Evolutionary conservation across 2,329 filamentous ascomycete species (phyloP), one percentile per base, ranked within the genome.

Genomic region (Colletotrichum tofieldiae): DNA sequence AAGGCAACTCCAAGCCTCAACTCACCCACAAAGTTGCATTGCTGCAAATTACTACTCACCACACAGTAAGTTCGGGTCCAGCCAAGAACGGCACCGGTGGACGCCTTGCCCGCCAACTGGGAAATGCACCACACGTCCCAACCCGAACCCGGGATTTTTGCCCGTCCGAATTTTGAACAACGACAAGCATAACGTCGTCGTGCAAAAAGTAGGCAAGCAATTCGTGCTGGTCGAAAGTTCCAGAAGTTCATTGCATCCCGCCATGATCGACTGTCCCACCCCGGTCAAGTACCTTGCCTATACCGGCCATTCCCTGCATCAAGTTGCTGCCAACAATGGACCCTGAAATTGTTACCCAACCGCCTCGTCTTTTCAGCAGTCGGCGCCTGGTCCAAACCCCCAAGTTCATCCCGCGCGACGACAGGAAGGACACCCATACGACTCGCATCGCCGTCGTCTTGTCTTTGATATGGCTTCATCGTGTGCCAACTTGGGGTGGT

Each of bases 241-340:
- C 54, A 69, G 65, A 64, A 71, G 35, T 47, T 12, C 35, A 29
- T 43, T 26, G 45, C 63, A 52, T 47, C 51, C 32, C 9, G 7
- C 23, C 51, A 41, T 61, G 65, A 43, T 64, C 58, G 54, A 23
- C 65, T 23, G 32, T 6, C 35, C 8, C 43, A 45, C 35, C 68
- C 64, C 29, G 43, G 58, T 55, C 54, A n/a, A 26, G 55, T 54
- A 18, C 45, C 64, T 45, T 51, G 47, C 23, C 32, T 37, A 32
- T 49, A 55, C 39, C 20, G 32, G 63, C 56, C 41, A 49, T n/a
- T 68, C 68, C 58, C 58, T 68, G 68, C 41, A 58, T n/a, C 37
- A 9, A 23, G 20, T 26, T 59, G 37, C 16, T 63, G 26, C 68
- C 54, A 45, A 32, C 35, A 52, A 68, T 45, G 65, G 69, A 72